Evolutionary conservation across 768 basidiomycete genomes (phyloP), one percentile per base, ranked within the genome.

Genomic region (Boletellus ananas): DNA sequence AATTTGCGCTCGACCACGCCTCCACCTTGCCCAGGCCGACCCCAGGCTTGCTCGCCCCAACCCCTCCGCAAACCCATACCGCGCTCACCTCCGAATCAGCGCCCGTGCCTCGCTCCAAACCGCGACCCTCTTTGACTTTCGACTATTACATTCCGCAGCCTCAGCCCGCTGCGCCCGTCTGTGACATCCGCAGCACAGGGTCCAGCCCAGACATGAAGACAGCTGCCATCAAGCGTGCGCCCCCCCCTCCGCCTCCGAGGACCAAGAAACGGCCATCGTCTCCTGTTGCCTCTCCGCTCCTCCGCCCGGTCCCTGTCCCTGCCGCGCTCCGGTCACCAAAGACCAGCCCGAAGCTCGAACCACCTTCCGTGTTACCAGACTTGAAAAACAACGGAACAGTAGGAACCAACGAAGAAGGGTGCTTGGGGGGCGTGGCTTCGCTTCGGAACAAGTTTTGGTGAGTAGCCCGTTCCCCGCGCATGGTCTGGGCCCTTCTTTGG

Each of bases 141-240:
- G 64, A 63, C 34, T 59, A 62, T 47, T 27, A 7, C 4, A 14
- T 43, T n/a, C 20, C 13, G 46, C 69, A 29, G 21, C 34, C 34
- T 53, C 69, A 43, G 47, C 63, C 10, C 56, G 50, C 47, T 20
- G 54, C 57, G 42, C 64, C 57, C 39, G 56, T 58, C 20, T 72
- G 68, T 29, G 59, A 68, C 57, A 34, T 83, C 23, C 76, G 78
- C 14, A 54, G 72, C 9, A 74, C 78, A 1, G 72, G 75, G 2
- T 83, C 83, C 2, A 72, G 77, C 5, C 80, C 81, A 2, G 84
- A 86, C 57, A 55, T 80, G 39, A 78, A 76, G 49, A 43, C 57
- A 6, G 43, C 55, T 10, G 59, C 67, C 13, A 62, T 66, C 4
- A 79, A 74, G 54, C 75, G 81, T 43, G 74, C 77, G 3, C 84